These are phyloP conservation scores for Haplosporangium sp. DNA, from an alignment of 371 early-diverging fungal species.

Conservation along the genomic window DNA sequence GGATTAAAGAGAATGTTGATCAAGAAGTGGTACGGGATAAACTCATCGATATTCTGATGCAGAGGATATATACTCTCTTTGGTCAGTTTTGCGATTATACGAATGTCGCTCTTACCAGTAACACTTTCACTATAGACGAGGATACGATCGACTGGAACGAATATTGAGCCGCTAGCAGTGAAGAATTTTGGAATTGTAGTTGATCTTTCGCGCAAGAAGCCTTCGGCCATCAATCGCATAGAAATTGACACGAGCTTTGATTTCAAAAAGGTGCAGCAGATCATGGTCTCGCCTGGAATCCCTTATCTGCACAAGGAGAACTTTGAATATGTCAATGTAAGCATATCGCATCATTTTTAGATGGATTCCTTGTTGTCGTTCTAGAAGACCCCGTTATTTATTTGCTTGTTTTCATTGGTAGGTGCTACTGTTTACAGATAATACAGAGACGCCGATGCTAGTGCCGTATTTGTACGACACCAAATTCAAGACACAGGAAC, in stretches of 20 bases:
- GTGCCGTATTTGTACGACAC: slow-evolving; percentile 70
- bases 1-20: slow-evolving; percentile 64
- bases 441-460: slow-evolving; percentile 63
- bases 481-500: slow-evolving; percentile 60
- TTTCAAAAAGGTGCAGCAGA: slow-evolving; percentile 65
- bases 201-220: slow-evolving; percentile 62
- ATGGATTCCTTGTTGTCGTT: too few species aligned
- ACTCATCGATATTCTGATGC: too few species aligned
- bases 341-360: background rate
- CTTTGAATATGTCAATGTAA: slow-evolving; percentile 71
- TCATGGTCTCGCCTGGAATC: slow-evolving; percentile 71
- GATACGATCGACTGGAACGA: slow-evolving; percentile 63
- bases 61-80: too few species aligned
- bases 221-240: slow-evolving; percentile 68
- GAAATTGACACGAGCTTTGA: slow-evolving; percentile 67
- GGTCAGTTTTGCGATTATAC: too few species aligned
- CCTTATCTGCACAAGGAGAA: slow-evolving; percentile 66
- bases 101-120: too few species aligned
- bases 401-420: slow-evolving; percentile 2
- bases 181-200: slow-evolving; percentile 73
- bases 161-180: slow-evolving; percentile 60
- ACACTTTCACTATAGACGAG: slow-evolving; percentile 56
- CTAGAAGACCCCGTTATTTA: background rate
- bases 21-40: slow-evolving; percentile 61
- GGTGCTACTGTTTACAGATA: slow-evolving; percentile 66